Evolutionary conservation across 106 monocot genomes (phyloP).

Genomic region (Platanthera zijinensis): DNA sequence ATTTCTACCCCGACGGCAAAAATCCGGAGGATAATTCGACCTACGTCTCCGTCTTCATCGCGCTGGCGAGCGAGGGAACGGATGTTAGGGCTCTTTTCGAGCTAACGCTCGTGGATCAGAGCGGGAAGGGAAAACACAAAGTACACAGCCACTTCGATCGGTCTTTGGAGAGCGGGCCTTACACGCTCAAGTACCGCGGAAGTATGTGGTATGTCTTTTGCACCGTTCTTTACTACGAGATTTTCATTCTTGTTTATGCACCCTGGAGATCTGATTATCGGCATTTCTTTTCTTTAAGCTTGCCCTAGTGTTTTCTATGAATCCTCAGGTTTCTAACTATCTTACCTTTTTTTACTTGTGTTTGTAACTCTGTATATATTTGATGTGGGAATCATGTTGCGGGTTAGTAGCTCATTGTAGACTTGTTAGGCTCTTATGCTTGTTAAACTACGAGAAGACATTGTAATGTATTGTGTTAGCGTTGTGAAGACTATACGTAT

Average conservation of each 20-base stretch:
- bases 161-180: constrained; percentile 19
- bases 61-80: constrained; percentile 22
- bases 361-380: not conserved
- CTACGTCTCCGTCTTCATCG: constrained; percentile 22
- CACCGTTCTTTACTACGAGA: not conserved
- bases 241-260: not conserved
- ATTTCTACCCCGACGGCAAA: constrained; percentile 19
- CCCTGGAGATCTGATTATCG: not conserved
- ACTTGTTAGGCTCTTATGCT: too few species aligned
- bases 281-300: not conserved
- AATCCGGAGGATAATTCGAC: constrained; percentile 23
- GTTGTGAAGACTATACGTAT: too few species aligned
- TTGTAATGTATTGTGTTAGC: too few species aligned
- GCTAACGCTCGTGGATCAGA: constrained; percentile 26
- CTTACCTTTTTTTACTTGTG: not conserved
- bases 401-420: too few species aligned
- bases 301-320: not conserved
- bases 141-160: constrained; percentile 26
- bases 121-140: constrained; percentile 24
- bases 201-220: constrained; percentile 21
- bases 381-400: not conserved
- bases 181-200: constrained; percentile 22
- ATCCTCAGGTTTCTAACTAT: not conserved
- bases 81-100: constrained; percentile 23
- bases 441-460: too few species aligned